phyloP scores from a whole-genome alignment of 352 stramenopile species.

The Globisporangium camurandrum region DNA sequence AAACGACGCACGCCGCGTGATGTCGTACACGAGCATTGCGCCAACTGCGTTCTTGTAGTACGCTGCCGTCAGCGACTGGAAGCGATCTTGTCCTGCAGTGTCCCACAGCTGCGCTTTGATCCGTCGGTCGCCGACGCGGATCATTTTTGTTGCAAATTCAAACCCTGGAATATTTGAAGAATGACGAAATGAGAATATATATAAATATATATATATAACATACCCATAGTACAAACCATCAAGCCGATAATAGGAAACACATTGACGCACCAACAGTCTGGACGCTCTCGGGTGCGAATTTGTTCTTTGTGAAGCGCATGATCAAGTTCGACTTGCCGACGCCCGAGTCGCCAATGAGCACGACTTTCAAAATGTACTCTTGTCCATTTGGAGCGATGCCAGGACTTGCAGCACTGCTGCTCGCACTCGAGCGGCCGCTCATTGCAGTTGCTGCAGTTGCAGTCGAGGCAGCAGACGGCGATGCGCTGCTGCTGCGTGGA shows the following conservation, averaged over 20 bases:
- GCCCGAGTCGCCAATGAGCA: slow-evolving; percentile 84
- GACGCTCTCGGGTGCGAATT: slow-evolving; percentile 67
- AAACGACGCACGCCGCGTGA: slow-evolving; percentile 83
- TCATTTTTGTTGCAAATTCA: slow-evolving; percentile 84
- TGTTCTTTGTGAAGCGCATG: slow-evolving; percentile 86
- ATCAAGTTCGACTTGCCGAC: slow-evolving; percentile 87
- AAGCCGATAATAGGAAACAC: no score
- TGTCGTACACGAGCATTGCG: slow-evolving; percentile 91
- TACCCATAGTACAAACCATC: not conserved
- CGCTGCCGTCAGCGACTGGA: slow-evolving; percentile 87
- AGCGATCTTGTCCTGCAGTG: slow-evolving; percentile 85
- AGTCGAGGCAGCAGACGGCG: slow-evolving; percentile 23
- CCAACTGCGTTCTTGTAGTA: slow-evolving; percentile 90
- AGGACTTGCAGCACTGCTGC: not conserved
- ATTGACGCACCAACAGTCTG: slow-evolving; percentile 65
- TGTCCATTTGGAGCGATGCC: slow-evolving; percentile 10
- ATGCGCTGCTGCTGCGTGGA: slow-evolving; percentile 23
- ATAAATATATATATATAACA: not conserved
- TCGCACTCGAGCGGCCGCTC: not conserved
- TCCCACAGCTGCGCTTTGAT: slow-evolving; percentile 89
- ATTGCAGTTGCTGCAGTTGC: slow-evolving; percentile 11
- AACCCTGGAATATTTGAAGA: slow-evolving; percentile 28
- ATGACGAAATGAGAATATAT: not conserved
- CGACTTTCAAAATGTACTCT: slow-evolving; percentile 79
- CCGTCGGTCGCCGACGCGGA: slow-evolving; percentile 71